Evolutionary conservation across 768 basidiomycete genomes (phyloP).

Genomic region (Suillus tomentosus): DNA sequence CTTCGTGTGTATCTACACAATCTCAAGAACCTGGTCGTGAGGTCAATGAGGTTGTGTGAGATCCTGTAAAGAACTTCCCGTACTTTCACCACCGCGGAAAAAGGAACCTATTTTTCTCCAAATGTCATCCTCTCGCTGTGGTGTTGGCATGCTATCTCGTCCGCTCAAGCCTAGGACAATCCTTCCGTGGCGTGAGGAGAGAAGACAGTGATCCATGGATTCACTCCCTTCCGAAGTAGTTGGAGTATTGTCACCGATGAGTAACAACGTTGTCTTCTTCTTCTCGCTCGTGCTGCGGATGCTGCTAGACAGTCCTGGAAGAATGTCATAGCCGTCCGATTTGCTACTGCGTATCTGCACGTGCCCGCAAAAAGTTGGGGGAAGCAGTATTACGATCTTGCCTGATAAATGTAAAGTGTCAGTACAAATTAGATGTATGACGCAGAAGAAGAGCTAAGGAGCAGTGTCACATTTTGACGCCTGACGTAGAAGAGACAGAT

Average conservation of each 20-base stretch:
- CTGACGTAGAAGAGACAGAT: constrained; percentile 15
- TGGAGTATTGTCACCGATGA: constrained; percentile 19
- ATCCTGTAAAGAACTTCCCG: constrained; percentile 16
- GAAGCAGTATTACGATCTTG: constrained; percentile 37
- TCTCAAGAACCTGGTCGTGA: constrained; percentile 12
- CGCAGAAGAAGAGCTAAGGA: neutral
- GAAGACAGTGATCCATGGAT: constrained; percentile 41
- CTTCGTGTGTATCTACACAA: constrained; percentile 16
- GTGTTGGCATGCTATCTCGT: constrained; percentile 32
- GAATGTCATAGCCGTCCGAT: constrained; percentile 35
- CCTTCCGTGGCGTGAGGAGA: constrained; percentile 39
- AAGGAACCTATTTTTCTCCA: constrained; percentile 42
- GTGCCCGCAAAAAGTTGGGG: constrained; percentile 39
- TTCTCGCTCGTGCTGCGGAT: constrained; percentile 34
- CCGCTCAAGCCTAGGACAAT: constrained; percentile 47
- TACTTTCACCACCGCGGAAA: constrained; percentile 12
- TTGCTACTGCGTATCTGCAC: constrained; percentile 34
- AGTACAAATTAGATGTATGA: constrained; percentile 1
- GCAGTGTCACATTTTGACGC: neutral
- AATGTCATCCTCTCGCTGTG: constrained; percentile 34
- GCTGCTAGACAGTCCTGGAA: constrained; percentile 34
- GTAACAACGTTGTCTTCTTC: neutral
- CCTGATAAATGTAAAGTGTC: constrained; percentile 27
- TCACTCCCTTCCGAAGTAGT: constrained; percentile 28
- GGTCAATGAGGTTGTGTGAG: constrained; percentile 11